Base-by-base conservation (phyloP, 176 grass and related monocot species). In the Carex scoparia region DNA sequence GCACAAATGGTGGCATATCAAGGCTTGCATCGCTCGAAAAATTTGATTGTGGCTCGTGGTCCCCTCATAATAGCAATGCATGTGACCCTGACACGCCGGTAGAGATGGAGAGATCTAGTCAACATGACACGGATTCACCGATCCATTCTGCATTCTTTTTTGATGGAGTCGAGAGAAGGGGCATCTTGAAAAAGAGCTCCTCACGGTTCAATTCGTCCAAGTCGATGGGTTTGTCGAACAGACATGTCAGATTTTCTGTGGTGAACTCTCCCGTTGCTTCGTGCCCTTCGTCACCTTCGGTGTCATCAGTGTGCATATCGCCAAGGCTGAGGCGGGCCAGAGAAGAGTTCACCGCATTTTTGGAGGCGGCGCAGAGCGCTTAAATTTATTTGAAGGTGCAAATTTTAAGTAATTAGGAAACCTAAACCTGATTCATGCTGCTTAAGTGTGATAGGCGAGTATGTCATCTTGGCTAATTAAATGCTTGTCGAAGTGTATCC, bases 321-420 rank as follows among this genome's bases (percentile, higher is more conserved):
- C 94, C 94, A 33, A 85, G 90, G 0, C 69, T 97, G 54, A 81
- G 80, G 78, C 87, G 42, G 74, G 87, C 89, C 5, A 85, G 94
- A 76, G 87, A 93, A 63, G 94, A 97, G 69, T 97, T 97, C 86
- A 90, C 84, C 63, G 90, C 92, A 27, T 94, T 94, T 77, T 51
- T 97, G 79, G 92, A 94, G 62, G 81, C 81, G 10, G 87, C 92
- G 9, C 89, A 97, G 82, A 91, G 86, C 37, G 79, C 84, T 3
- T 90, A 42, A 83, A 54, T 54, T 42, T 14, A 70, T 83, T 65
- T 56, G 15, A 55, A 40, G 42, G 46, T 54, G 61, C 28, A 56
- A 72, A 72, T 33, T 4, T 79, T 78, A 44, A 63, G 10, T 12
- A 15, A 66, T 67, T 51, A 83, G 61, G 61, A 82, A 23, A 64